Evolutionary conservation across 2,329 filamentous ascomycete species (phyloP).

Genomic region (Chrysoporthe austroafricana): DNA sequence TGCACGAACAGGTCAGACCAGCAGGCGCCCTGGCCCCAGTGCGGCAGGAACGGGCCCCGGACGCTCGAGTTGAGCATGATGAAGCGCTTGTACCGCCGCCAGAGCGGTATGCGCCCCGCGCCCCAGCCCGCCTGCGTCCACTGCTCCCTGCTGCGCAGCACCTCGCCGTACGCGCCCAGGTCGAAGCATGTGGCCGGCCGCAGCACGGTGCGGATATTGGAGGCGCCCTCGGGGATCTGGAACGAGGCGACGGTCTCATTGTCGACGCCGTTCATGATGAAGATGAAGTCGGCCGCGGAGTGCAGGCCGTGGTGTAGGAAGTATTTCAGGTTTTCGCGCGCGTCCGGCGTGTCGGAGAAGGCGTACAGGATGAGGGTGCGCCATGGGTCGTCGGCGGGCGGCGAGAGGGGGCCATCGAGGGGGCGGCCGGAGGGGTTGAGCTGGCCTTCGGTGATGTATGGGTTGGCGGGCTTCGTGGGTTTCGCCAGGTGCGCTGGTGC

Average conservation of each 20-base stretch:
- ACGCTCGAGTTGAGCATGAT: slow-evolving; percentile 42
- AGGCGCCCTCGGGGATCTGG: slow-evolving; percentile 34
- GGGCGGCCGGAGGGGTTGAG: slow-evolving; percentile 27
- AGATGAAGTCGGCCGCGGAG: slow-evolving; percentile 44
- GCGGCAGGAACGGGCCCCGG: slow-evolving; percentile 43
- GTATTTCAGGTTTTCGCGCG: slow-evolving; percentile 40
- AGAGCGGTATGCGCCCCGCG: slow-evolving; percentile 34
- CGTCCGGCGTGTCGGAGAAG: slow-evolving; percentile 40
- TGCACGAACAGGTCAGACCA: slow-evolving; percentile 42
- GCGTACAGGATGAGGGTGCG: slow-evolving; percentile 41
- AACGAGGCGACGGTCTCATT: slow-evolving; percentile 30
- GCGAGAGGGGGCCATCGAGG: slow-evolving; percentile 26
- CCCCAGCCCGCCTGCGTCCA: slow-evolving; percentile 18
- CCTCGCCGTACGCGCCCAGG: slow-evolving; percentile 41
- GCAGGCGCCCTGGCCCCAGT: slow-evolving; percentile 39
- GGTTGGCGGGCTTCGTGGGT: slow-evolving; percentile 21
- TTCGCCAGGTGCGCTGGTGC: neutral
- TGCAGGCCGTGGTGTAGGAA: slow-evolving; percentile 44
- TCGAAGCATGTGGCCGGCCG: slow-evolving; percentile 42
- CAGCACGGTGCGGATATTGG: slow-evolving; percentile 40
- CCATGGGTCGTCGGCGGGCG: slow-evolving; percentile 28
- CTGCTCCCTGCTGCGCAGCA: slow-evolving; percentile 33
- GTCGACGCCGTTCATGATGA: slow-evolving; percentile 43
- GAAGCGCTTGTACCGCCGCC: slow-evolving; percentile 42
- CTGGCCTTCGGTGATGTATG: slow-evolving; percentile 28